Percentiles rank a stretch among this genome's conserved stretches.
These are phyloP conservation scores for Kwoniella shivajii DNA, from an alignment of 1,284 basidiomycete genomes.

Conservation along the genomic window DNA sequence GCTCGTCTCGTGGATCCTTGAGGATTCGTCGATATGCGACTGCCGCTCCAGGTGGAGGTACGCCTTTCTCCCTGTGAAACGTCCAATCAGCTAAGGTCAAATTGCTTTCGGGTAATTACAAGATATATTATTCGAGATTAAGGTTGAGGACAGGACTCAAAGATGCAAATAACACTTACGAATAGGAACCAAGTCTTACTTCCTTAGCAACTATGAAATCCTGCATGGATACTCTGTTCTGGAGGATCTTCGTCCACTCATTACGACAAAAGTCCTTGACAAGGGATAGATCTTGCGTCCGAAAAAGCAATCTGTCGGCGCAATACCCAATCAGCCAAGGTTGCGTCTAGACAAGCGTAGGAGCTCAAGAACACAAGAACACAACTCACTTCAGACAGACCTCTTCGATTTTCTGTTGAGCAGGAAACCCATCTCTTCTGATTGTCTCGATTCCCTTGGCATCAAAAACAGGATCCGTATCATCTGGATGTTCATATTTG, in stretches of 20 bases:
- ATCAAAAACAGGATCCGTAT: constrained; percentile 79
- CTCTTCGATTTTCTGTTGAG: constrained; percentile 87
- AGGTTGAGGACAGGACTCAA: too few species aligned
- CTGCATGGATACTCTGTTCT: constrained; percentile 76
- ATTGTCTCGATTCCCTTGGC: constrained; percentile 99
- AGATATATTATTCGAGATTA: too few species aligned
- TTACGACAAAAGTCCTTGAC: constrained; percentile 86
- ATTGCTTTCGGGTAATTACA: neutral
- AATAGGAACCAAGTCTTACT: constrained; percentile 88
- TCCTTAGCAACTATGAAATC: constrained; percentile 96
- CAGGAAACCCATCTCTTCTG: constrained; percentile 82
- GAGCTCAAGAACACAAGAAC: neutral
- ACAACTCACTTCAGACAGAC: constrained; percentile 72
- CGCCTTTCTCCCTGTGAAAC: constrained; percentile 66
- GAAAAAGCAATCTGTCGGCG: constrained; percentile 73
- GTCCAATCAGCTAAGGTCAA: neutral
- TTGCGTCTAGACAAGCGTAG: neutral
- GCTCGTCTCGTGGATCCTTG: constrained; percentile 76
- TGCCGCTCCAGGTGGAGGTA: constrained; percentile 86
- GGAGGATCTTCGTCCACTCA: constrained; percentile 83
- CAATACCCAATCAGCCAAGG: neutral
- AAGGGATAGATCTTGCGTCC: constrained; percentile 80
- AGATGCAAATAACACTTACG: constrained; percentile 63
- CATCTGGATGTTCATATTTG: constrained; percentile 84
- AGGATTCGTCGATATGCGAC: constrained; percentile 77